These are phyloP conservation scores for Malania oleifera DNA, from an alignment of 164 flowering plant genomes.

Conservation along the genomic window DNA sequence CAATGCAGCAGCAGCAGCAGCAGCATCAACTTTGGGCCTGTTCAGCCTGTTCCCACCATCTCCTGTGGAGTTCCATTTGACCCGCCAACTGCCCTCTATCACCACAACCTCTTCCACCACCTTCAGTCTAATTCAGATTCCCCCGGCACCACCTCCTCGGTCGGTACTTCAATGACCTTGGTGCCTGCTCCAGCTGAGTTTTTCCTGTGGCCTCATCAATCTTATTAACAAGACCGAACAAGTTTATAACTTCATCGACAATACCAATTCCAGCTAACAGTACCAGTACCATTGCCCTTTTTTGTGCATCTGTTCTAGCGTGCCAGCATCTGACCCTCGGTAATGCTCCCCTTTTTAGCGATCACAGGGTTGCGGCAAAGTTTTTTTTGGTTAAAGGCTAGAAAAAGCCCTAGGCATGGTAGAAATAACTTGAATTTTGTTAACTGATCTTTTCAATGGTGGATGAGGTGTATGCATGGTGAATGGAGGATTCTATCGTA, in stretches of 20 bases:
- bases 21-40: conserved; percentile 31
- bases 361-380: too few species aligned
- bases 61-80: conserved; percentile 47
- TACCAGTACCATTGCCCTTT: too few species aligned
- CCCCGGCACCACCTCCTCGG: conserved; percentile 15
- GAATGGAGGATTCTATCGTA: too few species aligned
- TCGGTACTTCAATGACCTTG: conserved; percentile 13
- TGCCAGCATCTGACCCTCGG: too few species aligned
- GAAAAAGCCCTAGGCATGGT: too few species aligned
- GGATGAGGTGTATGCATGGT: too few species aligned
- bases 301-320: conserved; percentile 4
- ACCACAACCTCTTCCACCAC: conserved; percentile 44
- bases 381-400: too few species aligned
- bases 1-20: conserved; percentile 28
- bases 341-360: too few species aligned
- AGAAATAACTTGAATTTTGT: too few species aligned
- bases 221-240: conserved; percentile 22
- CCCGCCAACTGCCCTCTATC: conserved; percentile 29
- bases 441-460: too few species aligned
- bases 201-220: conserved; percentile 52
- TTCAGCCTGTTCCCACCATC: conserved; percentile 26
- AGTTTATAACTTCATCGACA: not conserved
- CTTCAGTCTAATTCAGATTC: conserved; percentile 22
- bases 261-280: conserved; percentile 16
- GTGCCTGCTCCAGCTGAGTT: conserved; percentile 38